These are phyloP conservation scores for Ocimum tenuiflorum DNA, from an alignment of 257 asterid genomes.

Conservation along the genomic window DNA sequence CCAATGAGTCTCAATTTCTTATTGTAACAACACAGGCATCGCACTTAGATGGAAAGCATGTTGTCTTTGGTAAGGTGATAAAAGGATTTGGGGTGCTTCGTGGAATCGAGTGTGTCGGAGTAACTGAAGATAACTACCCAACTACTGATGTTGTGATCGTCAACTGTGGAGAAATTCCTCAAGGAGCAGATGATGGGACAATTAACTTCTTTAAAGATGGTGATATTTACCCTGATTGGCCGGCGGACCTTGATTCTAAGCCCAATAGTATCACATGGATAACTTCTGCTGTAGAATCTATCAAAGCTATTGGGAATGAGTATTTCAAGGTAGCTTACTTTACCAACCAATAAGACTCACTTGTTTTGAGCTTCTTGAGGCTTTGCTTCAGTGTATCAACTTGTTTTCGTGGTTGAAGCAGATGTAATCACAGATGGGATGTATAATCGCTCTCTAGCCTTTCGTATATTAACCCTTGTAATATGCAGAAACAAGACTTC, in stretches of 20 bases:
- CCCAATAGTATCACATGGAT: conserved; percentile 45
- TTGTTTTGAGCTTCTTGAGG: neutral
- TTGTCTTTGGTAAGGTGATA: conserved; percentile 67
- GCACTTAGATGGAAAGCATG: conserved; percentile 66
- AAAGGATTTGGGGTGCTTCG: conserved; percentile 70
- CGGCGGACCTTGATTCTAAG: conserved; percentile 52
- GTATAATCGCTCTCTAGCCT: neutral
- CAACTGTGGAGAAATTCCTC: conserved; percentile 72
- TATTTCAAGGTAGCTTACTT: conserved; percentile 54
- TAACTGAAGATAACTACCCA: conserved; percentile 35
- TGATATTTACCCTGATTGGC: conserved; percentile 84
- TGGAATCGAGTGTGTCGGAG: conserved; percentile 43
- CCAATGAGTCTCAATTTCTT: conserved; percentile 70
- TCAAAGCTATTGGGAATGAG: conserved; percentile 68
- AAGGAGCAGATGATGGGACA: conserved; percentile 76
- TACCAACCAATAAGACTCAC: neutral
- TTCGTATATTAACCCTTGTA: neutral
- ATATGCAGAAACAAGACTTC: conserved; percentile 64
- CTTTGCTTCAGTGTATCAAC: neutral
- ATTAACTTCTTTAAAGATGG: conserved; percentile 67
- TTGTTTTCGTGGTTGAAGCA: neutral
- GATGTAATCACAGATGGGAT: neutral
- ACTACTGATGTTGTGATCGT: conserved; percentile 37
- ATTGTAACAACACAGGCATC: conserved; percentile 57
- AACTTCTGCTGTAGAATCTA: conserved; percentile 50